phyloP scores from a whole-genome alignment of 1,284 basidiomycete genomes.

The Ceratobasidium sp. region DNA sequence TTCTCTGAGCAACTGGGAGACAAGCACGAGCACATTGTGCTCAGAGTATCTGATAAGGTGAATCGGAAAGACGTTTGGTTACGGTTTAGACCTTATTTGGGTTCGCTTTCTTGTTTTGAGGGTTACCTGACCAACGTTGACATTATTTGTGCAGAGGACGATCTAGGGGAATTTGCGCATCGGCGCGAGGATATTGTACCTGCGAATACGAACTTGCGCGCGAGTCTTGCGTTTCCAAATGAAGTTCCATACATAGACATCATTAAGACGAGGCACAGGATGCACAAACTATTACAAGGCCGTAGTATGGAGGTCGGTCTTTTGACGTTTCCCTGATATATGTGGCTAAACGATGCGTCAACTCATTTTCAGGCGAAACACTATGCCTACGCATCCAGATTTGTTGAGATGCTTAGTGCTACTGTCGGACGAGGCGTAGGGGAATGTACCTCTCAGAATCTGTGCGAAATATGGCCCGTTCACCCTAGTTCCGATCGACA shows the following conservation, averaged over 20 bases:
- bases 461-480: constrained; percentile 10
- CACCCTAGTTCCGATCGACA: neutral
- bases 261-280: neutral
- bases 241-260: neutral
- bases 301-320: neutral
- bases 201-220: neutral
- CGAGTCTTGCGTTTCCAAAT: neutral
- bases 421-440: constrained; percentile 1
- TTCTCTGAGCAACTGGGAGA: neutral
- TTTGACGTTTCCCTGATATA: neutral
- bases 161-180: neutral
- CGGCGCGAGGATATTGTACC: neutral
- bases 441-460: neutral
- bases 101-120: neutral
- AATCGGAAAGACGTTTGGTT: neutral
- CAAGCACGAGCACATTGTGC: neutral
- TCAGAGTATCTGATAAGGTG: neutral
- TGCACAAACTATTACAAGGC: neutral
- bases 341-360: neutral
- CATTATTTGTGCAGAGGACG: neutral
- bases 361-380: no score
- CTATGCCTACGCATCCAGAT: neutral
- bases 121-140: no score
- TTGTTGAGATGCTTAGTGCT: neutral
- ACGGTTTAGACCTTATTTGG: neutral